phyloP scores from a whole-genome alignment of 2,329 filamentous ascomycete species.

The Lasiodiplodia theobromae region DNA sequence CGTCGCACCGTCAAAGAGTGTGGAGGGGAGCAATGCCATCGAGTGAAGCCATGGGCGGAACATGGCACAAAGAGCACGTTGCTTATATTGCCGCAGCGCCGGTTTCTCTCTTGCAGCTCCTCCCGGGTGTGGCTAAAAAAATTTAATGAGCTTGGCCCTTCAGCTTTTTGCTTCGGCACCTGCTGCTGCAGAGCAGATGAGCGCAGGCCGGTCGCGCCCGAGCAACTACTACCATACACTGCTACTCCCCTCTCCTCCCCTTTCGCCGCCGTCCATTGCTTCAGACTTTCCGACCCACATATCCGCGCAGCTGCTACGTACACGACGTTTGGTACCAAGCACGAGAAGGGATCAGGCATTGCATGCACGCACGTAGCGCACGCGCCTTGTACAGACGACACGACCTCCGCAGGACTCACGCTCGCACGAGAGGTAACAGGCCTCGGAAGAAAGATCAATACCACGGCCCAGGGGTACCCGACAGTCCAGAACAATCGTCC shows the following conservation, averaged over 20 bases:
- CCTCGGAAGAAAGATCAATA: not conserved
- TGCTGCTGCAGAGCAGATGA: constrained; percentile 15
- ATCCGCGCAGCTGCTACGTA: constrained; percentile 10
- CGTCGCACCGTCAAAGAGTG: not conserved
- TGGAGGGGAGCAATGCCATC: not conserved
- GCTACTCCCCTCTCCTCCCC: not conserved
- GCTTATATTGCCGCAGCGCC: constrained; percentile 23
- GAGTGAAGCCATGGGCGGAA: not conserved
- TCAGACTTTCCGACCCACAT: constrained; percentile 23
- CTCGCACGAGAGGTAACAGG: not conserved
- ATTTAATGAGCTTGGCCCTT: not conserved
- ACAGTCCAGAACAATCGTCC: not conserved
- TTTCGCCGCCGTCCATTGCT: not conserved
- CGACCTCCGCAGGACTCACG: not conserved
- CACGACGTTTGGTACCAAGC: constrained; percentile 9
- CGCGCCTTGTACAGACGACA: constrained; percentile 6
- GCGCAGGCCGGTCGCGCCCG: not conserved
- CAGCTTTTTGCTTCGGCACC: not conserved
- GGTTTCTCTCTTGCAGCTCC: constrained; percentile 9
- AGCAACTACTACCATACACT: not conserved
- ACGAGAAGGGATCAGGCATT: constrained; percentile 15
- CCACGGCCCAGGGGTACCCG: not conserved
- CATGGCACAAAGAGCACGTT: constrained; percentile 21
- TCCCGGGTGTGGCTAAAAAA: not conserved
- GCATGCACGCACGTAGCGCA: constrained; percentile 10